Percentiles rank a stretch among this genome's conserved stretches.
phyloP scores from a whole-genome alignment of 1,284 basidiomycete genomes.

The Cutaneotrichosporon cutaneum region DNA sequence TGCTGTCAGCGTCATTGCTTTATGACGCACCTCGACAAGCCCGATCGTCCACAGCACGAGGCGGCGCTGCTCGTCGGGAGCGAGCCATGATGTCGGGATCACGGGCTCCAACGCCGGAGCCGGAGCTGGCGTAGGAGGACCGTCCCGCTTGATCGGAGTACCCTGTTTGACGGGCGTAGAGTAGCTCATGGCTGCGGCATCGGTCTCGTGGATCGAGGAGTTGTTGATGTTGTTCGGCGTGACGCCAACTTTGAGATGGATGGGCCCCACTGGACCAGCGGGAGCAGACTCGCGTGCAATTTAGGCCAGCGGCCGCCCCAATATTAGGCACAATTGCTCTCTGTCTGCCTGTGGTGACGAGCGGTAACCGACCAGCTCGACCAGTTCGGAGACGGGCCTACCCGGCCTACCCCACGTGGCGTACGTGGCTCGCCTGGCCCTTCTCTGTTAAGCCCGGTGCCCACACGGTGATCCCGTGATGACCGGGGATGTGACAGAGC shows the following conservation, averaged over 20 bases:
- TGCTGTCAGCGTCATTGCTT: slow-evolving; percentile 11
- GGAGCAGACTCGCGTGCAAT: slow-evolving; percentile 3
- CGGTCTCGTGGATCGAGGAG: background rate
- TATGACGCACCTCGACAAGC: slow-evolving; percentile 38
- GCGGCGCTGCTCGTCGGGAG: slow-evolving; percentile 45
- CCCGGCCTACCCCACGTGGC: background rate
- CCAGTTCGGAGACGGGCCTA: background rate
- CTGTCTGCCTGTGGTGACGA: background rate
- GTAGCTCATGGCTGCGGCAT: slow-evolving; percentile 7
- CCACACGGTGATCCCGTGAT: background rate
- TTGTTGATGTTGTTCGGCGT: background rate
- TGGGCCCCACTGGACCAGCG: slow-evolving; percentile 11
- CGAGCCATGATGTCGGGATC: slow-evolving; percentile 44
- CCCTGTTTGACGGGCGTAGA: slow-evolving; percentile 3
- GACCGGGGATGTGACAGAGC: no score
- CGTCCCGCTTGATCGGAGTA: background rate
- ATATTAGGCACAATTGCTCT: background rate
- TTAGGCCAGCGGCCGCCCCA: background rate
- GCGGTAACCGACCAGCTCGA: no score
- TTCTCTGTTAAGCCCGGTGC: background rate
- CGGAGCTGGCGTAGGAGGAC: slow-evolving; percentile 28
- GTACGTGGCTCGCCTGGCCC: background rate
- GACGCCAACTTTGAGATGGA: slow-evolving; percentile 1
- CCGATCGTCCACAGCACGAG: slow-evolving; percentile 42
- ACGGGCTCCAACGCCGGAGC: slow-evolving; percentile 29